phyloP scores from a whole-genome alignment of 768 basidiomycete genomes.

The Lactarius deliciosus region DNA sequence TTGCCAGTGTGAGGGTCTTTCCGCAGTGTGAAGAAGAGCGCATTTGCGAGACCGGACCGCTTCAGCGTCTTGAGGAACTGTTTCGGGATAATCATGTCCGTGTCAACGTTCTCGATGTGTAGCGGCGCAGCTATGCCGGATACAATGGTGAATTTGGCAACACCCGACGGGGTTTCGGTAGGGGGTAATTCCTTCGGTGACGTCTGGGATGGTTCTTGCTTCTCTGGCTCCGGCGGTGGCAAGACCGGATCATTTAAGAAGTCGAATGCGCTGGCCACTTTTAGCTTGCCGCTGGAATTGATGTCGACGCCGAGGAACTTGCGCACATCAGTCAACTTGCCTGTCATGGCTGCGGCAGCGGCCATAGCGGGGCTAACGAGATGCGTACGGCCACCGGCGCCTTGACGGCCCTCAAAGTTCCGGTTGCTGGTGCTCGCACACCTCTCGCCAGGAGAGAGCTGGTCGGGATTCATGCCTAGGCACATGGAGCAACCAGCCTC shows the following conservation, averaged over 20 bases:
- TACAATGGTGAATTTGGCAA: constrained; percentile 48
- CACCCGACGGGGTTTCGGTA: constrained; percentile 35
- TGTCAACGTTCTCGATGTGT: constrained; percentile 58
- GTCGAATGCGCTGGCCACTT: constrained; percentile 67
- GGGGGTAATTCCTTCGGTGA: constrained; percentile 32
- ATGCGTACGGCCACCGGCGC: constrained; percentile 62
- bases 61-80: constrained; percentile 67
- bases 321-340: constrained; percentile 57
- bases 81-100: constrained; percentile 67
- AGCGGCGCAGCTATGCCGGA: constrained; percentile 55
- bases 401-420: constrained; percentile 65
- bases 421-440: constrained; percentile 66
- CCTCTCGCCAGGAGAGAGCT: constrained; percentile 54
- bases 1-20: constrained; percentile 50
- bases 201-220: constrained; percentile 32
- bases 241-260: constrained; percentile 68
- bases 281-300: constrained; percentile 50
- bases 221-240: constrained; percentile 40
- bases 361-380: constrained; percentile 69
- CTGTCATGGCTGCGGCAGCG: constrained; percentile 60
- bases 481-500: constrained; percentile 74
- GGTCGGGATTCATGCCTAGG: constrained; percentile 70
- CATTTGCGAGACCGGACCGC: constrained; percentile 59
- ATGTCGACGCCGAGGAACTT: constrained; percentile 44
- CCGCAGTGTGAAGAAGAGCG: constrained; percentile 55